Conservation (phyloP, 352 stramenopile genomes). For the Aphanomyces stellatus region DNA sequence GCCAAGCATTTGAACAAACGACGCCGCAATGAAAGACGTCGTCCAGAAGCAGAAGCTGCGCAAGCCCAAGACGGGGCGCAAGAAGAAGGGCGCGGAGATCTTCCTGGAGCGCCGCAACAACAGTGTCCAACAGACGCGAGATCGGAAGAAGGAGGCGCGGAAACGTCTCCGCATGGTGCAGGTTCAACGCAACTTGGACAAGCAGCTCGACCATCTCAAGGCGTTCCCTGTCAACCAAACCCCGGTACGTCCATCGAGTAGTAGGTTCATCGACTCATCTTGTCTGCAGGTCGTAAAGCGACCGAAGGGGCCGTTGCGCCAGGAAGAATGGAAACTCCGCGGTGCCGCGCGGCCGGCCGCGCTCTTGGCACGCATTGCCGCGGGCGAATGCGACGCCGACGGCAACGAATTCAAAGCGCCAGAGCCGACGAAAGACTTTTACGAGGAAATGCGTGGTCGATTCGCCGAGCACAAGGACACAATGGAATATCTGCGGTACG, state of each 20-base stretch:
- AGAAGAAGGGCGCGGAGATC: constrained; percentile 9
- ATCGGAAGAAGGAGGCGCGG: constrained; percentile 57
- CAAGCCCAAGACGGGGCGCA: constrained; percentile 6
- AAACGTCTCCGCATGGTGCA: constrained; percentile 74
- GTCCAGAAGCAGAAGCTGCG: constrained; percentile 18
- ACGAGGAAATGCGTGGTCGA: constrained; percentile 43
- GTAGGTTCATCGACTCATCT: no score
- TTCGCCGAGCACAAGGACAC: constrained; percentile 55
- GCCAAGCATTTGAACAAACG: no score
- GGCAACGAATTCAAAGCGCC: constrained; percentile 66
- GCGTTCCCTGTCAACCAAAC: constrained; percentile 42
- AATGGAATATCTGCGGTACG: constrained; percentile 54
- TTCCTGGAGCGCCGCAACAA: constrained; percentile 27
- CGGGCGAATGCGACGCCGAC: constrained; percentile 66
- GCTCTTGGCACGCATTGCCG: constrained; percentile 62
- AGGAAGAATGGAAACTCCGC: constrained; percentile 72
- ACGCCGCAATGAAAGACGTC: constrained; percentile 14
- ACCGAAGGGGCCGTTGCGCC: constrained; percentile 44
- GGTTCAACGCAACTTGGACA: constrained; percentile 61
- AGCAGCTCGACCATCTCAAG: constrained; percentile 52
- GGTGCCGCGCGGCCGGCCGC: constrained; percentile 58
- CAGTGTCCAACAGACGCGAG: constrained; percentile 45
- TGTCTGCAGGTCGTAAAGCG: constrained; percentile 20
- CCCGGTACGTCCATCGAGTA: no score
- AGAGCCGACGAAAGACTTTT: constrained; percentile 70